Evolutionary conservation across 2,329 filamentous ascomycete genomes (phyloP).

Genomic region (Trichoderma sp.): DNA sequence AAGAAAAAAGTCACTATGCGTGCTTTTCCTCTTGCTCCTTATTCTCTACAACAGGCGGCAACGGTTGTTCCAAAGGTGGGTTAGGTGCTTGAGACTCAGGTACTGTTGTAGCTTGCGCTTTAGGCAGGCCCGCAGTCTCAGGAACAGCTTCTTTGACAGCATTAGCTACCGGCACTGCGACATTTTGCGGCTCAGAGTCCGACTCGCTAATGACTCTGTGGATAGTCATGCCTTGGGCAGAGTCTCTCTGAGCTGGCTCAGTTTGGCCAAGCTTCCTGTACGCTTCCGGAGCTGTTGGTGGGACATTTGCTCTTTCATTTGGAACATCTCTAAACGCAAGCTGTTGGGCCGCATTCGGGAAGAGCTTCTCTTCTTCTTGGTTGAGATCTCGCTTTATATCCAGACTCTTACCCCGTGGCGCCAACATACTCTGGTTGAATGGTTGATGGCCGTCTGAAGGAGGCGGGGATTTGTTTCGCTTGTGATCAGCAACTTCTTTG

Average conservation of each 20-base stretch:
- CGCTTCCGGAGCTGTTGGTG: not conserved
- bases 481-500: conserved; percentile 57
- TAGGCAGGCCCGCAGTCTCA: not conserved
- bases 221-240: conserved; percentile 14
- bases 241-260: conserved; percentile 1
- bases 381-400: conserved; percentile 47
- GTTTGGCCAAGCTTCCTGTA: conserved; percentile 13
- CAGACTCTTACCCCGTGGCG: conserved; percentile 49
- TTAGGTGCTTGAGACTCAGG: not conserved
- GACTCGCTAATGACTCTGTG: conserved; percentile 13
- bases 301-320: not conserved
- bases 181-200: not conserved
- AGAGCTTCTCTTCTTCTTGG: conserved; percentile 19
- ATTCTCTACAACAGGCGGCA: conserved; percentile 11
- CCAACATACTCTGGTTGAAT: conserved; percentile 36
- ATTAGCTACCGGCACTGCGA: not conserved
- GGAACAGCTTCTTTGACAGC: not conserved
- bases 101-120: not conserved
- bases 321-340: not conserved
- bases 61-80: conserved; percentile 20
- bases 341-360: conserved; percentile 1
- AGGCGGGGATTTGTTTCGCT: conserved; percentile 59
- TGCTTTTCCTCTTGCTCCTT: conserved; percentile 23
- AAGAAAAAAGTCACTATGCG: not conserved
- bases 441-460: conserved; percentile 36